Evolutionary conservation across 2,329 filamentous ascomycete species (phyloP).

Genomic region (Aotearoamyces nothofagi): DNA sequence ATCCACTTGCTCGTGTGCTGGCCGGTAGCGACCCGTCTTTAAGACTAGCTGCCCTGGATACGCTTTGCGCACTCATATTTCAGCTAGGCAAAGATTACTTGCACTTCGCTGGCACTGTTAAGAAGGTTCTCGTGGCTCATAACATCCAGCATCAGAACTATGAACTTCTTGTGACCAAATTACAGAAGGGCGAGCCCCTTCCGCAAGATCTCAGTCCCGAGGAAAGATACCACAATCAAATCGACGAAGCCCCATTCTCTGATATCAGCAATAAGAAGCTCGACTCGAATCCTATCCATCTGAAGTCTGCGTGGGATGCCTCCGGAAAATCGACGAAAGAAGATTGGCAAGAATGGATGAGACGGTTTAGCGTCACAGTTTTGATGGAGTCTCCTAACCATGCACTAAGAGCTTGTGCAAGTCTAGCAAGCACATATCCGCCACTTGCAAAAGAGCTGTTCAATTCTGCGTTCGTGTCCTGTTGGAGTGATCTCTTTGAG

Average conservation of each 20-base stretch:
- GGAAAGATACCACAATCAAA: constrained; percentile 59
- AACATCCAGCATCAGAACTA: constrained; percentile 86
- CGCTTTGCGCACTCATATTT: constrained; percentile 86
- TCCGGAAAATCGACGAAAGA: constrained; percentile 94
- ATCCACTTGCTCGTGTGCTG: constrained; percentile 75
- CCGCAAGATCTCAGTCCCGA: constrained; percentile 88
- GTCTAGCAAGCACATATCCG: constrained; percentile 78
- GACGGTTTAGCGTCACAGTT: constrained; percentile 87
- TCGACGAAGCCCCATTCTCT: constrained; percentile 66
- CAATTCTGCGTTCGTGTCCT: constrained; percentile 97
- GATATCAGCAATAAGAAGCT: constrained; percentile 88
- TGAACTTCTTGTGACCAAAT: constrained; percentile 77
- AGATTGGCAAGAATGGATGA: constrained; percentile 99
- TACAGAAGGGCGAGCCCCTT: constrained; percentile 89
- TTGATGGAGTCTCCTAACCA: constrained; percentile 94
- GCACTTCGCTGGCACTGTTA: constrained; percentile 86
- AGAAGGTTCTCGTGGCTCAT: constrained; percentile 66
- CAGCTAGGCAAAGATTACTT: constrained; percentile 92
- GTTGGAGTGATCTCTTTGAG: constrained; percentile 95
- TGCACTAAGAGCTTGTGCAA: constrained; percentile 82
- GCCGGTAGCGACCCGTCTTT: constrained; percentile 57
- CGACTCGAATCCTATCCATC: constrained; percentile 91
- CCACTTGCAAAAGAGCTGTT: constrained; percentile 88
- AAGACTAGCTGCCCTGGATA: constrained; percentile 76
- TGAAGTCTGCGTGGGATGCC: constrained; percentile 95